Conservation (phyloP, 805 yeast genomes). For the Saccharomycodes ludwigii region DNA sequence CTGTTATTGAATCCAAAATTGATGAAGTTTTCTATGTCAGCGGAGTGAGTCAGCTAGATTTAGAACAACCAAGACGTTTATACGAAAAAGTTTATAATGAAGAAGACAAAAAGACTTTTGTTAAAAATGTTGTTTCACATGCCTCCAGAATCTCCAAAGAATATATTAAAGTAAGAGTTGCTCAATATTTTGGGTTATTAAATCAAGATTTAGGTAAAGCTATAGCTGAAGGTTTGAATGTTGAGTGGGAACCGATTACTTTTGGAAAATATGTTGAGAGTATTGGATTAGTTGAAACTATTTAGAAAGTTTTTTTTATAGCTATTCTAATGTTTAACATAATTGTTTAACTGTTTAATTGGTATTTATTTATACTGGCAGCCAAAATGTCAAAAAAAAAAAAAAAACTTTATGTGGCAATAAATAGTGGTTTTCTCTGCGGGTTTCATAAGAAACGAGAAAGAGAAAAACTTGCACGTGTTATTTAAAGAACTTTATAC, state of each 20-base stretch:
- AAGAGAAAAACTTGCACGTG: no score
- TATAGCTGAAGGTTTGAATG: conserved; percentile 30
- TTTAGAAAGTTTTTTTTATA: no score
- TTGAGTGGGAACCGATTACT: conserved; percentile 23
- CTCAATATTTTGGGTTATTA: conserved; percentile 31
- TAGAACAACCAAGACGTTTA: conserved; percentile 35
- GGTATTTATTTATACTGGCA: no score
- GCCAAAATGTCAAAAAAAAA: no score
- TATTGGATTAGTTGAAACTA: conserved; percentile 13
- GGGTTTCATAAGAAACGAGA: no score
- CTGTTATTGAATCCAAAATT: conserved; percentile 25
- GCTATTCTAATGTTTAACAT: no score
- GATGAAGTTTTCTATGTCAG: conserved; percentile 26
- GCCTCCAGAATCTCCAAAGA: conserved; percentile 23
- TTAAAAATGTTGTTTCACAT: conserved; percentile 28
- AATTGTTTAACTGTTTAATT: no score
- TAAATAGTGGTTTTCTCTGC: no score
- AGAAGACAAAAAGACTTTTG: conserved; percentile 22
- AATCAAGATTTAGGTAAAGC: conserved; percentile 28
- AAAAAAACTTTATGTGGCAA: no score
- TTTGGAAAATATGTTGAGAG: conserved; percentile 24
- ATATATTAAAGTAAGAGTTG: conserved; percentile 25
- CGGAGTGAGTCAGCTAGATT: conserved; percentile 31
- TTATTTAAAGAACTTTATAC: no score
- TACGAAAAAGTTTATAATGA: conserved; percentile 28